Base-by-base conservation (phyloP, 2,329 filamentous ascomycete species). In the Fonsecaea pedrosoi region DNA sequence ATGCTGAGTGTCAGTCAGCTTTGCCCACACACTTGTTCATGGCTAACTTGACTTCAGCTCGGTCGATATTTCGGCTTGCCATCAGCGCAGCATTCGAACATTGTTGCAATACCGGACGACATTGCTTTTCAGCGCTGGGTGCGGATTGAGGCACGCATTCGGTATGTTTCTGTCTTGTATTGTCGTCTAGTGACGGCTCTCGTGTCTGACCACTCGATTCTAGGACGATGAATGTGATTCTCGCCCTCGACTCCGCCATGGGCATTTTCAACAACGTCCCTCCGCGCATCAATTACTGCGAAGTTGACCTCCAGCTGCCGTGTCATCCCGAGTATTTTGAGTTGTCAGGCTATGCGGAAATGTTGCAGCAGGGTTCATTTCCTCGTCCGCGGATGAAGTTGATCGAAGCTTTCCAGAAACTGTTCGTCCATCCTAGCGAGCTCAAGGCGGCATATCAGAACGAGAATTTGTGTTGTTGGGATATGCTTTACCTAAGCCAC, bases 191-290 rank as follows among this genome's bases (percentile, higher is more conserved):
- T 6, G 30, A 35, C 1, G 18, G 32, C 37, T 45, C 30, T 30
- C n/a, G 30, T 25, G 15, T 18, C 64, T 69, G 35, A 66, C 58
- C 7, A 12, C 7, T 48, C 32, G 10, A 32, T 61, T 1, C 35
- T 30, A 82, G 80, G 18, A 77, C 78, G 2, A 78, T 82, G 58
- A 77, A 74, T 57, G 74, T 80, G 9, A 75, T 83, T 15, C 76
- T 76, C 0, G 74, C 80, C 2, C 71, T 83, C 7, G 81, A 83
- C 70, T 79, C 77, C 55, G 80, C 80, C 7, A 80, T 82, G 66
- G 77, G 75, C 0, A 82, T 83, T 65, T 83, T 78, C 68, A 78
- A 80, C 54, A 82, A 83, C 50, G 81, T 79, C 54, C 80, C 81
- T 0, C 78, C 77, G 34, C 79, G 80, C 4, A 62, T 82, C 8